Percentiles rank a stretch among this genome's conserved stretches.
Conservation (phyloP, 352 stramenopile genomes). For the Pythium sukuiense region DNA sequence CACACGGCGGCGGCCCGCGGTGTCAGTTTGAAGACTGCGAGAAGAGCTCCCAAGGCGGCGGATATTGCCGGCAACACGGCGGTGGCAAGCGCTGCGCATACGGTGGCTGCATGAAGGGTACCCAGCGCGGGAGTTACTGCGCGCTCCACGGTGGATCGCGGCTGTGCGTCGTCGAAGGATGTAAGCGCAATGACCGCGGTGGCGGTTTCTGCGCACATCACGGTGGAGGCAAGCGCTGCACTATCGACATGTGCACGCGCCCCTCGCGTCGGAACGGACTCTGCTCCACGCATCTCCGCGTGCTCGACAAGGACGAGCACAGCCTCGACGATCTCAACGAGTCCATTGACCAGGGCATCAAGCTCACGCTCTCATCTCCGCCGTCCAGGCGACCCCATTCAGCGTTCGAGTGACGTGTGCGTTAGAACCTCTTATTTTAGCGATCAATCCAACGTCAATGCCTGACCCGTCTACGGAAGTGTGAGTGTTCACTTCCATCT, state of each 20-base stretch:
- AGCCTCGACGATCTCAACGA: constrained; percentile 25
- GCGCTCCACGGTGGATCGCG: constrained; percentile 55
- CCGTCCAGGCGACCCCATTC: constrained; percentile 10
- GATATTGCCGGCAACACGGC: constrained; percentile 48
- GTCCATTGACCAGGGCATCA: constrained; percentile 13
- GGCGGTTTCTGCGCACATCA: constrained; percentile 31
- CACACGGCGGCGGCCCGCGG: constrained; percentile 44
- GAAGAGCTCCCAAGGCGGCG: constrained; percentile 50
- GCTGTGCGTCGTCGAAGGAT: constrained; percentile 72
- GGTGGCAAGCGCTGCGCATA: constrained; percentile 43
- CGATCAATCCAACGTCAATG: not conserved
- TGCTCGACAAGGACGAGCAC: constrained; percentile 14
- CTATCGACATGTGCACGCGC: constrained; percentile 57
- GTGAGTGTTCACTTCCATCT: not conserved
- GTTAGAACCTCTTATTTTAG: not conserved
- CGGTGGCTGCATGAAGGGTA: constrained; percentile 42
- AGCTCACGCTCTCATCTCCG: not conserved
- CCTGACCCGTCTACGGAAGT: not conserved
- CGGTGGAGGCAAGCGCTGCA: constrained; percentile 83
- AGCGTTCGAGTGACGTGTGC: too few relatives aligned
- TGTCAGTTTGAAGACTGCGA: constrained; percentile 41
- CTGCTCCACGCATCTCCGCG: constrained; percentile 73
- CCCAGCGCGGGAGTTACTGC: constrained; percentile 41
- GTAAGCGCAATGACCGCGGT: constrained; percentile 65
- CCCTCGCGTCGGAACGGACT: constrained; percentile 75